phyloP scores from a whole-genome alignment of 1,284 basidiomycete genomes.

The Heterobasidion occidentale region DNA sequence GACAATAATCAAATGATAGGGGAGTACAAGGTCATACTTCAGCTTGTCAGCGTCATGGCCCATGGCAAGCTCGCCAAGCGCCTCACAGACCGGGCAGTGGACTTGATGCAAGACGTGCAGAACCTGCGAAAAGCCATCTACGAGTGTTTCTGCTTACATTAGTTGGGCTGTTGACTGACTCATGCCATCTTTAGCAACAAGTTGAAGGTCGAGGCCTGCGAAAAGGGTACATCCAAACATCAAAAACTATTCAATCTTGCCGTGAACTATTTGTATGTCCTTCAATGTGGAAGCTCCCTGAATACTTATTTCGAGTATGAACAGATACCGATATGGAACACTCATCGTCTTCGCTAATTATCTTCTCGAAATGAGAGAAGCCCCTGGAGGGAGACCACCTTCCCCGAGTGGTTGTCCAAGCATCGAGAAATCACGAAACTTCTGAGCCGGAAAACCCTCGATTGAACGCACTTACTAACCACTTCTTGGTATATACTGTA shows the following conservation, averaged over 20 bases:
- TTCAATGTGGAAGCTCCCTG: slow-evolving; percentile 2
- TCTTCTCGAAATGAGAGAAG: slow-evolving; percentile 71
- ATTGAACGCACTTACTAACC: slow-evolving; percentile 22
- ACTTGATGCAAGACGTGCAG: slow-evolving; percentile 91
- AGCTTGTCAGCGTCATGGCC: slow-evolving; percentile 85
- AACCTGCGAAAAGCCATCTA: slow-evolving; percentile 90
- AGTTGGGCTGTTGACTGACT: not conserved
- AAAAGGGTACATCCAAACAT: slow-evolving; percentile 73
- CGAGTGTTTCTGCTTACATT: slow-evolving; percentile 43
- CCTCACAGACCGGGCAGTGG: slow-evolving; percentile 83
- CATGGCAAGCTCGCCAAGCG: slow-evolving; percentile 92
- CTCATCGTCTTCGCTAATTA: slow-evolving; percentile 96
- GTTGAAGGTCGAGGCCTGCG: slow-evolving; percentile 79
- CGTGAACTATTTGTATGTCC: slow-evolving; percentile 76
- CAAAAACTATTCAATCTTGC: slow-evolving; percentile 67
- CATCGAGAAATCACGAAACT: slow-evolving; percentile 81
- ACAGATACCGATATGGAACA: slow-evolving; percentile 80
- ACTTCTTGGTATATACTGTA: no score
- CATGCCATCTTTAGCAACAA: slow-evolving; percentile 60
- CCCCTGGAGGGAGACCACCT: slow-evolving; percentile 41
- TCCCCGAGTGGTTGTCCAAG: slow-evolving; percentile 79
- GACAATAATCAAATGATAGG: slow-evolving; percentile 36
- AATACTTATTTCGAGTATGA: slow-evolving; percentile 11
- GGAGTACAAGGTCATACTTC: slow-evolving; percentile 95
- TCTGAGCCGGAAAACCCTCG: slow-evolving; percentile 66